Base-by-base conservation (phyloP, 208 protist species). In the Vickermania spadyakhi region DNA sequence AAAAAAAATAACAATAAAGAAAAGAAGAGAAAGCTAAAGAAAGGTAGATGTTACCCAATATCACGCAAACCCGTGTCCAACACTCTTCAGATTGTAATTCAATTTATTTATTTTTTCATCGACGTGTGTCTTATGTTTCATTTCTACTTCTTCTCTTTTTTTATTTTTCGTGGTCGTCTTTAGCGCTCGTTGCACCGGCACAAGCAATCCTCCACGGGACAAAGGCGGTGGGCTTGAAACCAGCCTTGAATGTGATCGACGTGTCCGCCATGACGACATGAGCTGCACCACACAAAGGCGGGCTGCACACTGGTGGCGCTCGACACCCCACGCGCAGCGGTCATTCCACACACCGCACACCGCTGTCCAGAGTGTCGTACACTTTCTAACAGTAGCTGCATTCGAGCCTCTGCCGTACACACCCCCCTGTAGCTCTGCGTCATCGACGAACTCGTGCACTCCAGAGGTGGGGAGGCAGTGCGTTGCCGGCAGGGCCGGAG, bases 211-310 rank as follows among this genome's bases (percentile, higher is more conserved):
- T 79, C 64, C 13, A 87, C 74, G 0, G 89, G 75, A 53, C 89
- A 96, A 21, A 66, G 65, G 11, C 66, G 73, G 60, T 96, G 89
- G 3, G 55, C 70, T 30, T 51, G 27, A 61, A 96, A 96, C 86
- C 89, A 96, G 45, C 73, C 58, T 56, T 72, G 72, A 22, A 96
- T 58, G 64, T 96, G 89, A 45, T 76, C 60, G 0, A 70, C 75
- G 70, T 96, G 89, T 0, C 89, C 89, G 25, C 89, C 89, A 45
- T 96, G 89, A 25, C 64, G 56, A 57, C 89, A 96, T 2, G 71
- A 71, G 0, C 81, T 77, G 60, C 89, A 96, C 81, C 83, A 92
- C 56, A 76, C 81, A 50, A 88, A 75, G 26, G 66, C 61, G 26
- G 62, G 51, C 56, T n/a, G 51, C 36, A 42, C 64, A 58, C 31